Percentiles rank a stretch among this genome's conserved stretches.
Conservation (phyloP, 2,329 filamentous ascomycete genomes). For the Orbilia oligospora region DNA sequence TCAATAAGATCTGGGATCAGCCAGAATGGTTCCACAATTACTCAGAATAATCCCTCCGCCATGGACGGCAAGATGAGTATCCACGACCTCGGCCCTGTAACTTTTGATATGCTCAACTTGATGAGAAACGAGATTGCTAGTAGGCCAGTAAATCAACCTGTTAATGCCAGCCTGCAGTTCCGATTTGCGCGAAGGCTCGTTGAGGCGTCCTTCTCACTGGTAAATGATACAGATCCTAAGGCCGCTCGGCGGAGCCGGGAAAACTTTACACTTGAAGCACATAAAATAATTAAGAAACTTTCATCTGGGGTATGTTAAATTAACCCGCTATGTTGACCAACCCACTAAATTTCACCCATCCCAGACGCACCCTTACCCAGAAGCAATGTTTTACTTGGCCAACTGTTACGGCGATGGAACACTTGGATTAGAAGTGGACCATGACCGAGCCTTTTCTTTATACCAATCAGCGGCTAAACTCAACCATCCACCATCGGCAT, state of each 20-base stretch:
- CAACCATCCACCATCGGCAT: constrained; percentile 87
- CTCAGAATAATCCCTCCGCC: constrained; percentile 60
- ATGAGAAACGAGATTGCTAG: constrained; percentile 54
- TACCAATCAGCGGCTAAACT: constrained; percentile 95
- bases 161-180: constrained; percentile 80
- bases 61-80: constrained; percentile 63
- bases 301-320: constrained; percentile 73
- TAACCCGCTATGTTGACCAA: background rate
- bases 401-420: constrained; percentile 88
- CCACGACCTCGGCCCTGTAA: constrained; percentile 74
- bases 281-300: constrained; percentile 93
- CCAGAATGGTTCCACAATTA: constrained; percentile 64
- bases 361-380: constrained; percentile 71
- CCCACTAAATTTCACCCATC: background rate
- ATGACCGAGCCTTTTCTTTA: constrained; percentile 91
- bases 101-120: constrained; percentile 67
- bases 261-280: constrained; percentile 84
- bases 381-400: constrained; percentile 94
- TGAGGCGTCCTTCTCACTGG: constrained; percentile 84
- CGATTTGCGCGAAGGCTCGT: constrained; percentile 85
- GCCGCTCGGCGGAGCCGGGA: constrained; percentile 78
- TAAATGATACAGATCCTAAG: constrained; percentile 81
- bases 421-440: constrained; percentile 83
- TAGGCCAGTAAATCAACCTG: constrained; percentile 77
- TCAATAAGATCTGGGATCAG: constrained; percentile 66